Evolutionary conservation across 208 protist genomes (phyloP).

Genomic region (Acanthamoeba sp.): DNA sequence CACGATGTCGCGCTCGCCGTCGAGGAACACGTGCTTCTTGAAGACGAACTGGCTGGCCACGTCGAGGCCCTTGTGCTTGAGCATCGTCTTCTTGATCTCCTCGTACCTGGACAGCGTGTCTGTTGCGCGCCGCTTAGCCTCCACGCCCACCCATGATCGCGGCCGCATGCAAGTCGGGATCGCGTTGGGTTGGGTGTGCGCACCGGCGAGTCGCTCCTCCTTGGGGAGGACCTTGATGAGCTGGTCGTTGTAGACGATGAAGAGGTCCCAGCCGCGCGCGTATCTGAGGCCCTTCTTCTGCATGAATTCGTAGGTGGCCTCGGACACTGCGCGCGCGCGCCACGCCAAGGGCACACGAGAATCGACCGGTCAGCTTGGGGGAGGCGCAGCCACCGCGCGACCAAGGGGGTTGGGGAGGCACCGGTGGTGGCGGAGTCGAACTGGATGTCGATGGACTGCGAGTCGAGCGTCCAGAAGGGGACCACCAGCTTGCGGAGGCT

Average conservation of each 20-base stretch:
- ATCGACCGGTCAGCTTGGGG: too few relatives aligned
- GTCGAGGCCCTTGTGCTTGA: conserved; percentile 20
- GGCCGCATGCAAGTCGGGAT: too few relatives aligned
- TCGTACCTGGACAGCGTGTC: conserved; percentile 51
- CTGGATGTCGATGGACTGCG: background rate
- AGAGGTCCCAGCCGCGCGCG: conserved; percentile 31
- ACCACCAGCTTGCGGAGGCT: conserved; percentile 9
- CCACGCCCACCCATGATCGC: background rate
- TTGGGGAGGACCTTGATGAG: background rate
- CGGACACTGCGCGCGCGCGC: background rate
- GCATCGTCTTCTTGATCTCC: conserved; percentile 18
- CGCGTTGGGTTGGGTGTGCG: background rate
- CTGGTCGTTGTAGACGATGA: conserved; percentile 32
- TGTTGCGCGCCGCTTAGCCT: background rate
- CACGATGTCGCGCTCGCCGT: background rate
- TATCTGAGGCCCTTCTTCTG: conserved; percentile 13
- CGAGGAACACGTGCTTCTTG: conserved; percentile 59
- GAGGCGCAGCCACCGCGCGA: too few relatives aligned
- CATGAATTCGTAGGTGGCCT: background rate
- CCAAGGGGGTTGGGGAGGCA: too few relatives aligned
- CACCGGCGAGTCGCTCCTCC: background rate
- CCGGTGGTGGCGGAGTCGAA: conserved; percentile 48
- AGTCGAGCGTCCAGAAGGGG: conserved; percentile 42
- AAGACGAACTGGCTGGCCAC: conserved; percentile 21
- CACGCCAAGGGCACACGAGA: background rate